These are phyloP conservation scores for Hyphopichia pseudoburtonii DNA, from an alignment of 1,139 yeast genomes.

Conservation along the genomic window DNA sequence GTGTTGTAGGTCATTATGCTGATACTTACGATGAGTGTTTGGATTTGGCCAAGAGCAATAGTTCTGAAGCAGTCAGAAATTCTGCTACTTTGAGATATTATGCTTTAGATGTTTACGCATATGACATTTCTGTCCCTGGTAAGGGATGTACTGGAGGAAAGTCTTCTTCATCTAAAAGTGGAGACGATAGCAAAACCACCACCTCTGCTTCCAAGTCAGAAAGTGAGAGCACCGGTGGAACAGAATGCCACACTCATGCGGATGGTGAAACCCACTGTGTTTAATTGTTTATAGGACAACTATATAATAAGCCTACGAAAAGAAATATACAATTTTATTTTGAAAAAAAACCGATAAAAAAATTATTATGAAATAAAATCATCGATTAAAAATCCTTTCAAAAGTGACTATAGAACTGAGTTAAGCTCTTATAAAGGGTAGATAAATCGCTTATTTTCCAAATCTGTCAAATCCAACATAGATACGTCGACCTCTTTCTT, in stretches of 20 bases:
- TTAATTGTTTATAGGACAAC: no score
- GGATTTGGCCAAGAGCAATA: constrained; percentile 15
- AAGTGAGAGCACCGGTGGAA: constrained; percentile 2
- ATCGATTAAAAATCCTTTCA: background rate
- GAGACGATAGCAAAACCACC: background rate
- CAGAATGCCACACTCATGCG: constrained; percentile 20
- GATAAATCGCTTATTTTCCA: constrained; percentile 18
- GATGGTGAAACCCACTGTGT: constrained; percentile 19
- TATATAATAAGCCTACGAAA: no score
- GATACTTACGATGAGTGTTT: constrained; percentile 21
- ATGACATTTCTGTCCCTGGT: constrained; percentile 21
- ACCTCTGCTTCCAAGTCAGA: background rate
- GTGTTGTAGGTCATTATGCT: constrained; percentile 19
- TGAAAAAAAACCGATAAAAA: no score
- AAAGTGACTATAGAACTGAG: background rate
- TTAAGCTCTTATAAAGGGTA: constrained; percentile 13
- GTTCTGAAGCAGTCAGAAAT: constrained; percentile 15
- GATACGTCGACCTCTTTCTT: constrained; percentile 15
- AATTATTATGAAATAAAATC: no score
- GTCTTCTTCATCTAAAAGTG: background rate
- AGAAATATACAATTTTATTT: no score
- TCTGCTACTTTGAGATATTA: constrained; percentile 17
- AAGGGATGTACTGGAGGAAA: constrained; percentile 17
- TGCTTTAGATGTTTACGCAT: constrained; percentile 22
- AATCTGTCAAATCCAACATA: constrained; percentile 17